Base-by-base conservation (phyloP, 2,329 filamentous ascomycete species). In the Stagonosporopsis chrysanthemi region DNA sequence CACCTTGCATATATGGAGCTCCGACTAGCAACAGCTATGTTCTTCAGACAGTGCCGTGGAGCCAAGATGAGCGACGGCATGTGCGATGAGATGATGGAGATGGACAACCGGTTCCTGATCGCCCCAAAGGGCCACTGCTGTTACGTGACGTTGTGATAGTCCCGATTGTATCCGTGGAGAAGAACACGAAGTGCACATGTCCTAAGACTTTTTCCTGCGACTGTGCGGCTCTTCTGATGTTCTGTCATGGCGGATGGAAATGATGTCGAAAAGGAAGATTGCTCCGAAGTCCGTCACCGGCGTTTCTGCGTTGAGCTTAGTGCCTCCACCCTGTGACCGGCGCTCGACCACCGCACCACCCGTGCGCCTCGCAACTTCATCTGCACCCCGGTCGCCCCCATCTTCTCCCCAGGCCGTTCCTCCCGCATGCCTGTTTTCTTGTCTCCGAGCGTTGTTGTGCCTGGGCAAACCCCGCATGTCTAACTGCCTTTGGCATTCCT, bases 1-100 rank as follows among this genome's bases (percentile, higher is more conserved):
- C 87, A 90, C 65, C 84, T 90, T 62, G 88, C 88, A 0, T 74
- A 76, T 15, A 83, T 84, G 69, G 84, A 86, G 64, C 69, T 86
- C 26, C 78, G 83, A 4, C 75, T 84, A 19, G 80, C 77, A 0
- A 74, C 80, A 0, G 80, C 82, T 0, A 67, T 77, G 3, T 84
- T 87, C 65, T 84, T 86, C 64, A 75, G 76, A 0, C 67, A 79
- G 19, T 84, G 79, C 54, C 64, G 56, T 29, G 68, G 70, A 2
- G 55, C 69, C 3, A 63, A 48, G 33, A n/a, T 76, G n/a, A 53
- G 64, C 6, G 55, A 58, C 15, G 52, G 36, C 1, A 68, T 67
- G 61, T 62, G 60, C 2, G 76, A 77, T 0, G 66, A 68, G 11
- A 77, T 75, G 44, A 79, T 80, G 76, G 69, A 73, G 65, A 61